Conservation (phyloP, 2,329 filamentous ascomycete genomes). For the Colletotrichum truncatum region DNA sequence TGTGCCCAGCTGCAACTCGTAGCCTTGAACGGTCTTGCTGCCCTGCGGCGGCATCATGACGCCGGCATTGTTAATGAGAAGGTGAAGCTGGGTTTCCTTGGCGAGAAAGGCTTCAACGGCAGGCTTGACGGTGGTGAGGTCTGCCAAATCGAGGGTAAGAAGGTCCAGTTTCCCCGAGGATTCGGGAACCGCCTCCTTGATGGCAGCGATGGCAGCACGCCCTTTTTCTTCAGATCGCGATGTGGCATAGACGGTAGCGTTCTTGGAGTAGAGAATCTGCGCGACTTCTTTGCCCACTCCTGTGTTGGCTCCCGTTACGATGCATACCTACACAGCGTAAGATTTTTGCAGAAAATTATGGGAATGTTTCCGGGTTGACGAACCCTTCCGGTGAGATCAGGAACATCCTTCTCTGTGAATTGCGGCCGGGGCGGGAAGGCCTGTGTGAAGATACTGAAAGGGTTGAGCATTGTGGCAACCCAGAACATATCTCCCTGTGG, state of each 20-base stretch:
- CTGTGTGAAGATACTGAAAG: slow-evolving; percentile 32
- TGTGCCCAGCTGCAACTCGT: slow-evolving; percentile 52
- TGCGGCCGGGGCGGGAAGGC: slow-evolving; percentile 45
- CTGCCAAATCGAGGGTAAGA: slow-evolving; percentile 52
- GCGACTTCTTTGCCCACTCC: slow-evolving; percentile 56
- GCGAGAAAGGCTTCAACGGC: slow-evolving; percentile 41
- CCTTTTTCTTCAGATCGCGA: slow-evolving; percentile 50
- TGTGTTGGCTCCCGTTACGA: slow-evolving; percentile 52
- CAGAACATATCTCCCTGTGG: slow-evolving; percentile 4
- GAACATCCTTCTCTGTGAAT: slow-evolving; percentile 51
- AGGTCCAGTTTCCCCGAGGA: slow-evolving; percentile 46
- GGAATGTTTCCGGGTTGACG: no score
- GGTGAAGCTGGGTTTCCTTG: slow-evolving; percentile 43
- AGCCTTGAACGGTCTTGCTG: slow-evolving; percentile 48
- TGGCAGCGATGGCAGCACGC: slow-evolving; percentile 47
- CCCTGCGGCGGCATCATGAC: slow-evolving; percentile 51
- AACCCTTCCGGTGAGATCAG: slow-evolving; percentile 49
- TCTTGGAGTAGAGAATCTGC: slow-evolving; percentile 58
- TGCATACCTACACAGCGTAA: slow-evolving; percentile 41
- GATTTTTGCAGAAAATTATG: no score
- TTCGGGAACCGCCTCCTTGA: slow-evolving; percentile 42
- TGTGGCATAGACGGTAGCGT: slow-evolving; percentile 61
- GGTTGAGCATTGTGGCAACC: slow-evolving; percentile 20
- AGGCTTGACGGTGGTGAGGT: slow-evolving; percentile 44
- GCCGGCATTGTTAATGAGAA: slow-evolving; percentile 56